phyloP scores from a whole-genome alignment of 371 early-diverging fungal species.

The Chytridium lagenaria region DNA sequence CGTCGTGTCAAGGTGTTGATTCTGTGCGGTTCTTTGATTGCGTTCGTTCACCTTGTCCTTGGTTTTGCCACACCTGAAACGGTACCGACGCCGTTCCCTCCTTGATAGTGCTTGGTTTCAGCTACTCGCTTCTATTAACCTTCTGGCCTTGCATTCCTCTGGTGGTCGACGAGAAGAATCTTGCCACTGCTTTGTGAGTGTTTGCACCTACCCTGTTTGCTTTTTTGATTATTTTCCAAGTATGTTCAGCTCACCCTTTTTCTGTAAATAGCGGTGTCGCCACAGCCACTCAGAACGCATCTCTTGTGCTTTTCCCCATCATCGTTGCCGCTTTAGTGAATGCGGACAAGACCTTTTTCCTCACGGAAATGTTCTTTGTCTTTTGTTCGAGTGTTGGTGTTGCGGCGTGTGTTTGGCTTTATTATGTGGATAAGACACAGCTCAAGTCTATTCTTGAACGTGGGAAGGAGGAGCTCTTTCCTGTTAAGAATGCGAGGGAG shows the following conservation, averaged over 20 bases:
- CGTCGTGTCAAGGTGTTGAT: constrained; percentile 51
- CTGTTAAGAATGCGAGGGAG: background rate
- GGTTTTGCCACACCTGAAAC: constrained; percentile 41
- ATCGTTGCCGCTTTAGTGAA: constrained; percentile 57
- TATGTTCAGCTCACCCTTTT: too few species aligned
- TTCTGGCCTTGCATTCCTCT: constrained; percentile 54
- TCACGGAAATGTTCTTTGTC: constrained; percentile 51
- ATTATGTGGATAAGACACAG: constrained; percentile 20
- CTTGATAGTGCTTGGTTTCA: constrained; percentile 53
- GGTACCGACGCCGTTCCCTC: constrained; percentile 42
- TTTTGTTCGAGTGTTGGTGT: constrained; percentile 23
- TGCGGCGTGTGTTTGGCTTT: constrained; percentile 25
- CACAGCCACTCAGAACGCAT: constrained; percentile 63
- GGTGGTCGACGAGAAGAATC: constrained; percentile 37
- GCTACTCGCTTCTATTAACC: constrained; percentile 52
- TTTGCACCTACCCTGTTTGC: background rate
- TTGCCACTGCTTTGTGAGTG: constrained; percentile 52
- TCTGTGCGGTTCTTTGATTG: constrained; percentile 54
- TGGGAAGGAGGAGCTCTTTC: background rate
- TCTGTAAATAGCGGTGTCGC: constrained; percentile 52
- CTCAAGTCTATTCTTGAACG: constrained; percentile 14
- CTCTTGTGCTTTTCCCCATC: constrained; percentile 63
- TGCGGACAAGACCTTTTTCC: constrained; percentile 40
- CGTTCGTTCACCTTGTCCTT: constrained; percentile 52
- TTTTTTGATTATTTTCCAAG: background rate